A percentile compares a stretch with the other conserved stretches of the same genome.
Evolutionary conservation across 768 basidiomycete genomes (phyloP).

Genomic region (Macrolepiota fuliginosa): DNA sequence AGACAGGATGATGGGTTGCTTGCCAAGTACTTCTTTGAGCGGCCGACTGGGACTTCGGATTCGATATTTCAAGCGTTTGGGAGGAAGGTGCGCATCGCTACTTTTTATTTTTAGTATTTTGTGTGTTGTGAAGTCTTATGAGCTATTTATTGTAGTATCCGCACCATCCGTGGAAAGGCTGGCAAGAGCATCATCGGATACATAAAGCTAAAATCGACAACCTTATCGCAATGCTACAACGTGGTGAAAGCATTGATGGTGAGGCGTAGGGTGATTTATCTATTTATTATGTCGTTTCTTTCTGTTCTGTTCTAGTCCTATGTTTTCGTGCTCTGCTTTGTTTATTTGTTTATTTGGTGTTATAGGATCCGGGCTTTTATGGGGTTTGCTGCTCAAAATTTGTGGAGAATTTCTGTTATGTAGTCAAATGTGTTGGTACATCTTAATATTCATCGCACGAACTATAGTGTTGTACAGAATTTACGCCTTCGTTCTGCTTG

Average conservation of each 20-base stretch:
- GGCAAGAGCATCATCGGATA: constrained; percentile 90
- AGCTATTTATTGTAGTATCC: constrained; percentile 51
- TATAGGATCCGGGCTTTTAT: background rate
- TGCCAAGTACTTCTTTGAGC: constrained; percentile 68
- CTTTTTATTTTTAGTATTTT: constrained; percentile 7
- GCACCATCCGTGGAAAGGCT: constrained; percentile 92
- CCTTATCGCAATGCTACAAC: constrained; percentile 57
- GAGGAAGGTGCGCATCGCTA: constrained; percentile 46
- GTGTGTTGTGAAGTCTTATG: constrained; percentile 1
- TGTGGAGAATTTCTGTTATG: background rate
- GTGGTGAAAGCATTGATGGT: constrained; percentile 50
- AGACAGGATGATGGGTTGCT: constrained; percentile 76
- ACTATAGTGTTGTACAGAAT: background rate
- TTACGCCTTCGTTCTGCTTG: background rate
- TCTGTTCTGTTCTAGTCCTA: background rate
- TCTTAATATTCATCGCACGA: background rate
- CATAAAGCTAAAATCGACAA: constrained; percentile 87
- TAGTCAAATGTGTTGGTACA: background rate
- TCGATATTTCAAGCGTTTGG: constrained; percentile 84
- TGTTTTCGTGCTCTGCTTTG: background rate
- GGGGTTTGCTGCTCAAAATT: background rate
- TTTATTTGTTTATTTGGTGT: background rate
- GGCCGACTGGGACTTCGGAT: constrained; percentile 80
- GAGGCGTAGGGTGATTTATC: constrained; percentile 8
- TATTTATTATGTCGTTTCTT: background rate